Evolutionary conservation across 2,329 filamentous ascomycete species (phyloP), one percentile per base, ranked within the genome.

Genomic region (Penicillium sp.): DNA sequence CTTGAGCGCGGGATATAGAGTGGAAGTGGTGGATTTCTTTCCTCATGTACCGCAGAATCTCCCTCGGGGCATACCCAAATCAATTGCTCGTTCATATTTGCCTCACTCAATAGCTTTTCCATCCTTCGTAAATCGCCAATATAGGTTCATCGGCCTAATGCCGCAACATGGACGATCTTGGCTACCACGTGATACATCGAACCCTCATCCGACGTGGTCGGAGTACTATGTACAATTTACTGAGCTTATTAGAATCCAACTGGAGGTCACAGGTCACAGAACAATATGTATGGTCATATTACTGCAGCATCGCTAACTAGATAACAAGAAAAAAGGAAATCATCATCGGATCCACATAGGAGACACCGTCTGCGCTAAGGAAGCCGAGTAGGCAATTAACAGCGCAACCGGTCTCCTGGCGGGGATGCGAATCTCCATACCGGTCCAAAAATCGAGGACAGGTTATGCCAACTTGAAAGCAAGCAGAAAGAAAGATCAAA

Each of bases 281-380:
- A 35, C 13, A n/a, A 24, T 28, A 35, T 30, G 9, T 46, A 46
- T 39, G 31, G 40, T 40, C 49, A 52, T 25, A 51, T 46, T 43
- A 46, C 27, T 40, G 25, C 31, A 41, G 27, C 28, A 39, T 36
- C 39, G 20, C 11, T 40, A 45, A 43, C 20, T 52, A 39, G 33
- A 35, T 22, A 31, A 52, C 42, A 52, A 18, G 13, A 30, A 44
- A 44, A 25, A 51, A 31, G 10, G 10, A 43, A 24, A 20, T 24
- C 24, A 28, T 36, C 24, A 31, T 18, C 27, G 31, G 27, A 44
- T 14, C 28, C 22, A 31, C 38, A 44, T 39, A 18, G 18, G 24
- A 30, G 8, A 22, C 14, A 22, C 14, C 43, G 25, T 35, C 18
- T 50, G 44, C 43, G 16, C 27, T n/a, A 16, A 44, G 40, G 14